Evolutionary conservation across 805 yeast genomes (phyloP), one percentile per base, ranked within the genome.

Genomic region (Ogataea ramenticola): DNA sequence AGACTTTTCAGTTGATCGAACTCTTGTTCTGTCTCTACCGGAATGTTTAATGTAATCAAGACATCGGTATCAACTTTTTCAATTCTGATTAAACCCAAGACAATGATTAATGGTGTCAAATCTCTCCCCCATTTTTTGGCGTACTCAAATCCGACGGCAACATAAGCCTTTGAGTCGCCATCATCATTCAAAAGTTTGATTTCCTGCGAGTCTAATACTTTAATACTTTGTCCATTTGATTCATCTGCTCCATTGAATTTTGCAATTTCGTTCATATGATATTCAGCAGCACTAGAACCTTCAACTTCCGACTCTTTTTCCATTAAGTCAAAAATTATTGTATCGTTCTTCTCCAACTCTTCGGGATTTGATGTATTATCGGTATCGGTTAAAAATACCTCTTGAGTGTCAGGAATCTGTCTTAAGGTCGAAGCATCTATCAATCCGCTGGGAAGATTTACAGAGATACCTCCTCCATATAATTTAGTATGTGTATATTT

Each of bases 321-420:
- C 49, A 84, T 60, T 15, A 84, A 58, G 48, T 84, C 93, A 17
- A 84, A 56, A n/a, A 84, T 79, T 10, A 83, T 57, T 16, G 84
- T 74, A 50, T 74, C 79, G 43, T 80, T 76, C 39, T 62, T 52
- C 35, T 62, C 61, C 39, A 70, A 56, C 41, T 49, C 53, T 40
- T 55, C 45, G 22, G 48, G 39, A 20, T 51, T 49, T 15, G 50
- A 42, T 11, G 58, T 43, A 42, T 50, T 52, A 11, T 36, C 36
- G 2, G 67, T 52, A 14, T 62, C 55, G 41, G 72, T 72, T 3
- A 90, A 78, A 60, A 75, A 93, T 22, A 91, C 96, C 60, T 91
- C 99, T 59, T 93, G 98, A 1, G 89, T 80, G 56, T 93, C 97
- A 0, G 99, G 98, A 3, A 93, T 77, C 47, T 86, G 86, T 45